phyloP scores from a whole-genome alignment of 192 early-diverging fungal species.

The Gryganskiella cystojenkinii region DNA sequence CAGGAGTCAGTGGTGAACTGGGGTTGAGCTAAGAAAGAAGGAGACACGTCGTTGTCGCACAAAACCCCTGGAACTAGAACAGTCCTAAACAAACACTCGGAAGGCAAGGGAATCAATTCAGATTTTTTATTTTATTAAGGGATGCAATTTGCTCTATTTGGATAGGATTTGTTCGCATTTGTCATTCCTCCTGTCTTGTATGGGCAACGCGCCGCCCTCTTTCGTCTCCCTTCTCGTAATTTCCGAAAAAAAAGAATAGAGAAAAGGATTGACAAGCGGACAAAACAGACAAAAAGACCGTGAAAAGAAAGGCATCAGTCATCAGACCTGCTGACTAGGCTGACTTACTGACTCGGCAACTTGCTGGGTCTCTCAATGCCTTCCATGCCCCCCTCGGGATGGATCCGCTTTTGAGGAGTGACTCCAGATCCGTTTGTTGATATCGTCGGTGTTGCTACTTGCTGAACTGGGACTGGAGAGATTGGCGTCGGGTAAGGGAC shows the following conservation, averaged over 20 bases:
- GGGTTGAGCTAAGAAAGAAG: not conserved
- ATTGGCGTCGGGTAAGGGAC: not conserved
- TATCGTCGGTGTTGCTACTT: not conserved
- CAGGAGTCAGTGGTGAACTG: not conserved
- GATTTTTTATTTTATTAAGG: too few species aligned
- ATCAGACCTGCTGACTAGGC: not conserved
- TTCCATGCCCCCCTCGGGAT: constrained; percentile 23
- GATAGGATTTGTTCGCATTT: too few species aligned
- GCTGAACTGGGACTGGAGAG: not conserved
- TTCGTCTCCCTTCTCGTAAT: too few species aligned
- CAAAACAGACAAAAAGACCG: not conserved
- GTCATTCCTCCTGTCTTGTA: too few species aligned
- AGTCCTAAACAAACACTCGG: too few species aligned
- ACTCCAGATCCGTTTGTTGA: not conserved
- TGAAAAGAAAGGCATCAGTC: not conserved
- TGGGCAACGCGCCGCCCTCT: too few species aligned
- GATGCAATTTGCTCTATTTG: too few species aligned
- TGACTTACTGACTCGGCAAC: constrained; percentile 11
- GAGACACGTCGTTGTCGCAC: too few species aligned
- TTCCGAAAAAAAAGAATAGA: not conserved
- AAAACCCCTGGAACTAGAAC: too few species aligned
- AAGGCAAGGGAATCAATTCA: too few species aligned
- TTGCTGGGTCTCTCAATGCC: constrained; percentile 27
- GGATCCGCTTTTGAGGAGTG: constrained; percentile 10
- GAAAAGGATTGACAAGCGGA: not conserved